Evolutionary conservation across 371 early-diverging fungal genomes (phyloP), one percentile per base, ranked within the genome.

Genomic region (Entomophthora muscae): DNA sequence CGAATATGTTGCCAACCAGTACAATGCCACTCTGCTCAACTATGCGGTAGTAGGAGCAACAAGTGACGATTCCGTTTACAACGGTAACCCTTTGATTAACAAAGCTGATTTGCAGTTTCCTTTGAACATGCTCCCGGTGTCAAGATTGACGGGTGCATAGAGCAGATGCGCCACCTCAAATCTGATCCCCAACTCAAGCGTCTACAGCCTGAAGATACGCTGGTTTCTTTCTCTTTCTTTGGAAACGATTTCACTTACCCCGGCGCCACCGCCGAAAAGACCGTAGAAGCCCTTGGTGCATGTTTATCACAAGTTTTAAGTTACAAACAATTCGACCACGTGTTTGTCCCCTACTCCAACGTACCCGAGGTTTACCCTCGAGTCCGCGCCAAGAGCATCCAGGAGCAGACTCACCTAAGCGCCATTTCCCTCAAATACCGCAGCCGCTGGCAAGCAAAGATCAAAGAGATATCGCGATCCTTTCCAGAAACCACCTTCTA

Each of bases 21-120:
- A 68, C 1, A 68, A 69, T 57, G 64, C 66, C 52, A 63, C 61
- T 1, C 66, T 82, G 29, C 63, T 65, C 27, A 78, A 83, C 63
- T 61, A 64, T 13, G 81, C 78, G 0, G 67, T 74, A 52, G 76
- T 76, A 23, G 81, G 79, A 17, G 81, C 82, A 1, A 78, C 83
- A 1, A 72, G 75, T 2, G 73, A 79, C 64, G 72, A 80, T 53
- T 1, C 22, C 24, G 10, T 17, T 57, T 26, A 27, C 1, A 57
- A 26, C 1, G 57, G 57, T 57, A 57, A 57, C 42, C 42, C 42
- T 42, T 42, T 42, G 5, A 42, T 42, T 42, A 42, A 42, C 42
- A n/a, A n/a, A n/a, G n/a, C n/a, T n/a, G n/a, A n/a, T n/a, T 42
- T 42, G 5, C 17, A 42, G 42, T 42, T 17, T 10, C 5, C 5